Evolutionary conservation across 140 eudicot species (phyloP), one percentile per base, ranked within the genome.

Genomic region (Stevia rebaudiana): DNA sequence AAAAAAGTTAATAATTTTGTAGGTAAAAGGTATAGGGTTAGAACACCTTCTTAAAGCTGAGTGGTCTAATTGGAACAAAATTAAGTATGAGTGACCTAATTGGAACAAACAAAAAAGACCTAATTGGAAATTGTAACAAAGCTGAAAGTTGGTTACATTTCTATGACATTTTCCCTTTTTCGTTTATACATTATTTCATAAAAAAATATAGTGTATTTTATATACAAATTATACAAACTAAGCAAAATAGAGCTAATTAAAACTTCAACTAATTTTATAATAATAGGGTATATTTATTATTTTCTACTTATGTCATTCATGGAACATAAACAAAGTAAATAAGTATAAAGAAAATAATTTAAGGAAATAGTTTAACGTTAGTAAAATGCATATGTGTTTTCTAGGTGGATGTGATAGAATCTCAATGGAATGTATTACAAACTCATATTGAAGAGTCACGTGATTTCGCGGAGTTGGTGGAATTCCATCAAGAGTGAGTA

Each of bases 401-500:
- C 8, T 52, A 69, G 96, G 96, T 92, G 66, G 98, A 92, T 41
- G 98, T 92, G 53, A 92, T 92, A 62, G 98, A 92, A 78, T 92
- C 98, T 24, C 98, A 92, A 74, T 92, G 98, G 98, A 92, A 92
- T 52, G 87, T 88, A 30, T 68, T 92, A 74, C 98, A 92, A 85
- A 74, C 86, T 56, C 98, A 88, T 74, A 92, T 92, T 50, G 87
- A 92, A 50, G 87, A 87, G 63, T 92, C 98, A 31, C 94, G 73
- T 16, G 98, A 92, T 85, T 92, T 92, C 21, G 88, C 96, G 8
- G 92, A 92, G 73, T 76, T 92, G 31, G 98, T 83, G 36, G 90
- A 84, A 66, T 92, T 84, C 74, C 98, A 92, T 78, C 98, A 85
- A 81, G 96, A 92, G 98, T 91, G 83, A 81, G 98, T 63, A 53